Base-by-base conservation (phyloP, 73 alveolate species). In the Blepharisma japonicum region DNA sequence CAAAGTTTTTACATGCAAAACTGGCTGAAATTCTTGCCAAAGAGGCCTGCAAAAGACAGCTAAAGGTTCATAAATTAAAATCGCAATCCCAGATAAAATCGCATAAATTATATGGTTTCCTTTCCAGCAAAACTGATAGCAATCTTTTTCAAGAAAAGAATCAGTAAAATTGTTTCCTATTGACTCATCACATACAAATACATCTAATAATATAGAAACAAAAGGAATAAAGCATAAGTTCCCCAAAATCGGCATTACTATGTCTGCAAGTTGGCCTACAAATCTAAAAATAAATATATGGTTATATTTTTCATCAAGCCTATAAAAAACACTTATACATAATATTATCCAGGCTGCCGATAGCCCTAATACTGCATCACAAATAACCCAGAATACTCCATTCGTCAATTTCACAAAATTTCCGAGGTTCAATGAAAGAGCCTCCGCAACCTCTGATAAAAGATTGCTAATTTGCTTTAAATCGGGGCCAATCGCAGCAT, bases 11-110 rank as follows among this genome's bases (percentile, higher is more conserved):
- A 70, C 20, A 45, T 70, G 11, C 21, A 70, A 45, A 14, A 72
- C 80, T n/a, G 80, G 20, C 2, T 25, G 23, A 38, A 54, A 72
- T 70, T 70, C 55, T 25, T 70, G 66, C 80, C 80, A 70, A 7
- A 70, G 45, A 70, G 80, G 80, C n/a, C 80, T 39, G 6, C n/a
- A 14, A 25, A 70, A 70, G 23, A 70, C 80, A 38, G 80, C 80
- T 7, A 45, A 11, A 38, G 80, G 80, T 4, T 70, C 68, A 45
- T 38, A 70, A n/a, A 39, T 8, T 9, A 47, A 9, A 9, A 70
- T 9, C 3, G 80, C 80, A 23, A 70, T 7, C 14, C 47, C 25
- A 9, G 68, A 70, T n/a, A 70, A 8, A 14, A 47, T 47, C 4
- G 27, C 38, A 45, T 38, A 70, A 38, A 54, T 4, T 9, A 45